phyloP scores from a whole-genome alignment of 257 asterid genomes.

The Anisodus acutangulus region DNA sequence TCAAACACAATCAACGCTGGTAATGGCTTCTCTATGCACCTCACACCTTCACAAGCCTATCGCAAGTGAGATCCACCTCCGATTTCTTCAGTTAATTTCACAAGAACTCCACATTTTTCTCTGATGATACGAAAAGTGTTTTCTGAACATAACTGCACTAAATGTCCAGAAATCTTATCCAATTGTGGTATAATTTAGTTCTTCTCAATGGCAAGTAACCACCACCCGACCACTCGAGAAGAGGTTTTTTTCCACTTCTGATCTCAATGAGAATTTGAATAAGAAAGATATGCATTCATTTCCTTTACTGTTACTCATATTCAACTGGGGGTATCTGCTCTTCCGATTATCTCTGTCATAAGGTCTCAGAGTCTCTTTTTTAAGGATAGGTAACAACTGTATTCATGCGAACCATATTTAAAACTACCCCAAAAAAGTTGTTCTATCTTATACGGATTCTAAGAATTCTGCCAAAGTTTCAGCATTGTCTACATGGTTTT shows the following conservation, averaged over 20 bases:
- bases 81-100: conserved; percentile 14
- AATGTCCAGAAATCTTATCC: conserved; percentile 2
- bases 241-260: background rate
- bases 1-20: background rate
- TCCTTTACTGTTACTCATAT: background rate
- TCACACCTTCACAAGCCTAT: conserved; percentile 10
- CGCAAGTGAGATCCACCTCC: background rate
- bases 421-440: too few relatives aligned
- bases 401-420: background rate
- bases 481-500: background rate
- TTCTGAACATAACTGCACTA: background rate
- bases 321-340: conserved; percentile 3
- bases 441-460: too few relatives aligned
- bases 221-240: background rate
- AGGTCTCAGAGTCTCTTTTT: background rate
- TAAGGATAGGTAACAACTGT: background rate
- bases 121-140: background rate
- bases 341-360: background rate
- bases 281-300: background rate
- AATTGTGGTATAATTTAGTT: background rate
- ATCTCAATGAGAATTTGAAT: background rate
- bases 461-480: background rate
- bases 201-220: conserved; percentile 14
- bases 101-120: conserved; percentile 12
- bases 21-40: background rate